Conservation (phyloP, 2,329 filamentous ascomycete species). For the Penicillium sp. region DNA sequence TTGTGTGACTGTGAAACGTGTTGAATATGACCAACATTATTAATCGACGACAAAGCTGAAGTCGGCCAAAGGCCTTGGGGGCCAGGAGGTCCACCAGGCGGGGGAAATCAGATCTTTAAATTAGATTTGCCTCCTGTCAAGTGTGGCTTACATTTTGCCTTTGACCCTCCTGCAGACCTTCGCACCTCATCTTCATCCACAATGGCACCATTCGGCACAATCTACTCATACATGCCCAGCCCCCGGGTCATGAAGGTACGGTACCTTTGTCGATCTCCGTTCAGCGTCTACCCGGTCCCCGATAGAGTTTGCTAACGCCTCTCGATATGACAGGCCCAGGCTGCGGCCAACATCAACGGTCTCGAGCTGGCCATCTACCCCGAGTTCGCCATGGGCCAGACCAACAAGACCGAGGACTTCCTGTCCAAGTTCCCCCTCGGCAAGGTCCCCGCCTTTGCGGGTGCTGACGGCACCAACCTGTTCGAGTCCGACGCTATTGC, state of each 20-base stretch:
- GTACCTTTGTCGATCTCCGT: not conserved
- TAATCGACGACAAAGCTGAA: not conserved
- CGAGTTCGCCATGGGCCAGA: constrained; percentile 48
- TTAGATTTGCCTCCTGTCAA: not conserved
- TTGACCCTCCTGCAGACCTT: not conserved
- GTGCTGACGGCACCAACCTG: constrained; percentile 52
- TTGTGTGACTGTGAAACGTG: not conserved
- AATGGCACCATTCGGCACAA: constrained; percentile 32
- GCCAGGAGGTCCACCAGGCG: not conserved
- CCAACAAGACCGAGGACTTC: constrained; percentile 53
- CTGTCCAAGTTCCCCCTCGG: constrained; percentile 57
- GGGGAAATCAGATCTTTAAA: not conserved
- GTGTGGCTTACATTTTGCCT: not conserved
- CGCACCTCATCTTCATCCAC: constrained; percentile 20
- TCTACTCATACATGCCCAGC: constrained; percentile 28
- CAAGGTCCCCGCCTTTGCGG: constrained; percentile 56
- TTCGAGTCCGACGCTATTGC: constrained; percentile 54
- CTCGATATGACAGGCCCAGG: constrained; percentile 31
- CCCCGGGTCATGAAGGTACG: constrained; percentile 31
- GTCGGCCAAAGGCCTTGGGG: not conserved
- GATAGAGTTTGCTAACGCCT: not conserved
- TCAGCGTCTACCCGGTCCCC: not conserved
- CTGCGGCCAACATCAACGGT: constrained; percentile 43
- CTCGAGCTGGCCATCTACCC: constrained; percentile 31
- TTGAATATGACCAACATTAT: constrained; percentile 4